Evolutionary conservation across 1,284 basidiomycete genomes (phyloP).

Genomic region (Macrocybe sp.): DNA sequence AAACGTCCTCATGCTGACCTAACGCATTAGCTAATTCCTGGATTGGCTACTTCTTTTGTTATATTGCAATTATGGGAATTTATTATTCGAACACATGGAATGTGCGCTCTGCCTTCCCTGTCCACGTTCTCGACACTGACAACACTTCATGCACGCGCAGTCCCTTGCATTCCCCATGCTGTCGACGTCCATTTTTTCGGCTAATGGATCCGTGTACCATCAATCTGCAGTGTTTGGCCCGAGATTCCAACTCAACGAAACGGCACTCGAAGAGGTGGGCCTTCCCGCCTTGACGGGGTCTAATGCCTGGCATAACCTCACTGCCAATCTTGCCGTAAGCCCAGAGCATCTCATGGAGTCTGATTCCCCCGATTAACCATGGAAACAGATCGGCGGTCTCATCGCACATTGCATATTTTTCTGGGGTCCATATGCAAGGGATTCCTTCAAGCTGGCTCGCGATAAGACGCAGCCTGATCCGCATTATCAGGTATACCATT

Average conservation of each 20-base stretch:
- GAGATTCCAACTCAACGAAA: constrained; percentile 47
- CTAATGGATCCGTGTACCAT: constrained; percentile 51
- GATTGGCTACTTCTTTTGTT: constrained; percentile 51
- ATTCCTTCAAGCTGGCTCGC: constrained; percentile 46
- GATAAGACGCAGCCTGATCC: constrained; percentile 47
- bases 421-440: constrained; percentile 47
- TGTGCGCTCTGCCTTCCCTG: constrained; percentile 25
- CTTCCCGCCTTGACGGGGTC: constrained; percentile 50
- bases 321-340: constrained; percentile 45
- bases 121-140: not conserved
- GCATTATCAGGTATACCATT: constrained; percentile 43
- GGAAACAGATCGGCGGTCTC: constrained; percentile 50
- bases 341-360: not conserved
- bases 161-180: constrained; percentile 56
- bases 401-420: constrained; percentile 58
- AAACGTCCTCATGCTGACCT: not conserved
- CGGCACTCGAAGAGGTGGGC: constrained; percentile 48
- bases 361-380: not conserved
- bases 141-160: constrained; percentile 19
- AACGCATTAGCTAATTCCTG: constrained; percentile 45
- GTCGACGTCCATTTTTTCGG: constrained; percentile 55
- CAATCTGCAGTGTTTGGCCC: constrained; percentile 51
- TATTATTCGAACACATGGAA: constrained; percentile 61
- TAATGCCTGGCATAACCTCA: constrained; percentile 53
- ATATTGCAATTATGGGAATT: constrained; percentile 47